Percentiles rank a stretch among this genome's conserved stretches.
Conservation (phyloP, 768 basidiomycete species). For the Rhodotorula taiwanensis region DNA sequence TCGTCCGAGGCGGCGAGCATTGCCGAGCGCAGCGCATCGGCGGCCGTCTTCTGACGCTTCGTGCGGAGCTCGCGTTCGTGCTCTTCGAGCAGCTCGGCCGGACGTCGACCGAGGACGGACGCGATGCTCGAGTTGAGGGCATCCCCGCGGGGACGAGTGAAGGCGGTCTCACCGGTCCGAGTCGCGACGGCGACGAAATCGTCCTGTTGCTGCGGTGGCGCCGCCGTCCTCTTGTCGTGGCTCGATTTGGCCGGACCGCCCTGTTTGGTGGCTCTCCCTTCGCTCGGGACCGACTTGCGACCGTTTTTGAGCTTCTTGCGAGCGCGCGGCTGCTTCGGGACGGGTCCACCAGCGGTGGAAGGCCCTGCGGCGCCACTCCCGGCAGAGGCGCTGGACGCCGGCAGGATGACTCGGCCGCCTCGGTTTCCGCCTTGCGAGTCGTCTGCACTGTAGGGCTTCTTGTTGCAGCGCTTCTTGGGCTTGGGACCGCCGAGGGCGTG, state of each 20-base stretch:
- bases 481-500: no score
- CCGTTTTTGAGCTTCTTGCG: not conserved
- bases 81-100: not conserved
- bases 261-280: no score
- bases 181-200: not conserved
- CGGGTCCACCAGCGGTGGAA: no score
- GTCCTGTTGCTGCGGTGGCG: not conserved
- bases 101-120: not conserved
- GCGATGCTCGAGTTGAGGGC: not conserved
- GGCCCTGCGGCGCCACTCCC: no score
- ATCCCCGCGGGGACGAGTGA: not conserved
- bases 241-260: not conserved
- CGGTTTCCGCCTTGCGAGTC: not conserved
- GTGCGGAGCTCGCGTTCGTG: not conserved
- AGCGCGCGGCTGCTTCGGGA: no score
- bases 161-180: not conserved
- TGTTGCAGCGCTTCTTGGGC: not conserved
- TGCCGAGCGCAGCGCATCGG: not conserved
- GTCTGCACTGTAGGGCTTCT: not conserved
- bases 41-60: conserved; percentile 1
- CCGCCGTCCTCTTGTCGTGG: not conserved
- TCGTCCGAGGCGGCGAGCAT: not conserved
- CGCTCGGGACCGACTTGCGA: conserved; percentile 1
- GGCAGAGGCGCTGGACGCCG: no score
- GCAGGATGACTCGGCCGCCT: no score